Percentiles rank a stretch among this genome's conserved stretches.
Evolutionary conservation across 139 green algal genomes (phyloP).

Genomic region (Chlorella sp.): DNA sequence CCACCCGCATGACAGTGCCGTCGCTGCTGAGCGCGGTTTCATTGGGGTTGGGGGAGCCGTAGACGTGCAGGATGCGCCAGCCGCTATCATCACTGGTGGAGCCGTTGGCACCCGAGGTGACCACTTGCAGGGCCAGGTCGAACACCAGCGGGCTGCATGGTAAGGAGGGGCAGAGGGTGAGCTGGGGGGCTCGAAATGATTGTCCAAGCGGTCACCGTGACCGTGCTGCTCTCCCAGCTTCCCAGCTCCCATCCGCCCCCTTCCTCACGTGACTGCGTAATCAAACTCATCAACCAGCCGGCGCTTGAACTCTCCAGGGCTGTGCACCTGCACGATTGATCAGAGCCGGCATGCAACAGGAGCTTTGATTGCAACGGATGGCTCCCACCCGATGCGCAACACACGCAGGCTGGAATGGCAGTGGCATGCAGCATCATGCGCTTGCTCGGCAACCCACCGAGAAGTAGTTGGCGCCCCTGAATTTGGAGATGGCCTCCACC

Average conservation of each 20-base stretch:
- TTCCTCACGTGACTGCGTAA: slow-evolving; percentile 33
- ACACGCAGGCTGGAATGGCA: no score
- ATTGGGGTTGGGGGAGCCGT: slow-evolving; percentile 40
- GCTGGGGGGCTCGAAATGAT: no score
- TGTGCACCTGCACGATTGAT: no score
- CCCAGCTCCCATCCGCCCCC: not conserved
- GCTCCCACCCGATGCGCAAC: no score
- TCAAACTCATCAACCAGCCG: slow-evolving; percentile 44
- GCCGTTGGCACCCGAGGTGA: not conserved
- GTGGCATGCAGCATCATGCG: no score
- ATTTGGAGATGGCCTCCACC: slow-evolving; percentile 15
- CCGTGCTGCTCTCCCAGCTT: not conserved
- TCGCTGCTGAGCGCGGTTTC: slow-evolving; percentile 12
- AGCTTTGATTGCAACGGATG: no score
- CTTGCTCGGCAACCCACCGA: no score
- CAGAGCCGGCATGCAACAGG: no score
- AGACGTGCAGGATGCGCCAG: slow-evolving; percentile 38
- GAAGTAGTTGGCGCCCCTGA: slow-evolving; percentile 46
- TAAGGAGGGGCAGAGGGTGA: not conserved
- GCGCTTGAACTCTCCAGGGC: slow-evolving; percentile 38
- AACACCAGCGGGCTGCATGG: slow-evolving; percentile 46
- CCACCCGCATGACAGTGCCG: slow-evolving; percentile 29
- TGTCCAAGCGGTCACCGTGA: no score
- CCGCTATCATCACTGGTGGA: not conserved
- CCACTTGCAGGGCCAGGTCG: slow-evolving; percentile 35